phyloP scores from a whole-genome alignment of 2,329 filamentous ascomycete genomes.

The Pseudopyrenochaeta lycopersici region DNA sequence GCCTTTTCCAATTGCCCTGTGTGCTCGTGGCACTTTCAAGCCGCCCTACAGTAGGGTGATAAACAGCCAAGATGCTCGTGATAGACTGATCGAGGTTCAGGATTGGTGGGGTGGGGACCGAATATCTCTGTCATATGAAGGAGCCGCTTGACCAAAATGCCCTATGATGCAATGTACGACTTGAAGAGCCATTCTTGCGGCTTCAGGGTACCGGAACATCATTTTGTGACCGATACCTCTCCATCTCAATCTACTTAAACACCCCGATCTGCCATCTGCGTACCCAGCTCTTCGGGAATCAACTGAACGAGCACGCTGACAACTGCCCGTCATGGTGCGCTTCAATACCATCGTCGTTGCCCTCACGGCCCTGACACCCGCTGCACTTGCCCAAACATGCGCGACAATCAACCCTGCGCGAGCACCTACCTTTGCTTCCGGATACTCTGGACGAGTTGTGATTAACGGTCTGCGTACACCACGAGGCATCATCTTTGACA shows the following conservation, averaged over 20 bases:
- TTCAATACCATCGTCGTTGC: slow-evolving; percentile 1
- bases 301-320: background rate
- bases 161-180: slow-evolving; percentile 1
- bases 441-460: slow-evolving; percentile 31
- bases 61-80: background rate
- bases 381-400: slow-evolving; percentile 20
- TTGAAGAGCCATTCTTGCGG: background rate
- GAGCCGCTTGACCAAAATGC: background rate
- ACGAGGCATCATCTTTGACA: slow-evolving; percentile 28
- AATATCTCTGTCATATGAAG: background rate
- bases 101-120: background rate
- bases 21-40: background rate
- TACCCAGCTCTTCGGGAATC: background rate
- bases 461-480: slow-evolving; percentile 28
- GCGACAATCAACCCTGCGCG: slow-evolving; percentile 25
- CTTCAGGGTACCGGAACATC: background rate
- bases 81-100: background rate
- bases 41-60: background rate
- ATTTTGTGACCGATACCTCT: background rate
- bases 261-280: background rate
- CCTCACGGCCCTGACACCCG: slow-evolving; percentile 4
- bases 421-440: slow-evolving; percentile 23
- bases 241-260: background rate
- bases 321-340: slow-evolving; percentile 2
- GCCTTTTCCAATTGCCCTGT: background rate